Evolutionary conservation across 2,329 filamentous ascomycete species (phyloP), one percentile per base, ranked within the genome.

Genomic region (Fusarium sp.): DNA sequence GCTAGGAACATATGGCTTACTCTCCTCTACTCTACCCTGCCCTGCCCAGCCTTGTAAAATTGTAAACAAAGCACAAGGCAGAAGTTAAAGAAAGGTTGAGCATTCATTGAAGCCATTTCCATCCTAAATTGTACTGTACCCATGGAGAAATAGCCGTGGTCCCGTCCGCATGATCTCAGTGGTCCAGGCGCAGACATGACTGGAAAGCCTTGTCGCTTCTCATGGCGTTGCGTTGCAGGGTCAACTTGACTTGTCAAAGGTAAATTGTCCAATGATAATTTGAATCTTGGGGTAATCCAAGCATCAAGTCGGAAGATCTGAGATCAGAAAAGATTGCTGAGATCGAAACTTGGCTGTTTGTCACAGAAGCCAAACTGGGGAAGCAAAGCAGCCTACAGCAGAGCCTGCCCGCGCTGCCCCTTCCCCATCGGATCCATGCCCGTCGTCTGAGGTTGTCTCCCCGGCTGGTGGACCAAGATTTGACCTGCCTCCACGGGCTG

Each of bases 1-100:
- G 32, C 29, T 46, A 55, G 44, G 27, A 52, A 66, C 24, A 38
- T 20, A 40, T 40, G 46, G 38, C 27, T 27, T 49, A n/a, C n/a
- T 22, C 27, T 7, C 5, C 18, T 34, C 16, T 18, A 34, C 32
- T 34, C 18, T 30, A 30, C 25, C 9, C 25, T 27, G 9, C 25
- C 8, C 25, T 27, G 27, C 9, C 10, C 3, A 42, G 29, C 40
- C 44, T 18, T 27, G 29, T n/a, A 24, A 32, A 18, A 27, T 40
- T 44, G 7, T 18, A 52, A 67, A 53, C 50, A 67, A 67, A 67
- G 57, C 63, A 67, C 66, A 56, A 38, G 5, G 40, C n/a, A 25
- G 16, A 40, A 44, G 38, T 9, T 8, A 20, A 20, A 40, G 38
- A 9, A 47, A 30, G n/a, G n/a, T 25, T 20, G 46, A 51, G 55